A percentile compares a stretch with the other conserved stretches of the same genome.
Evolutionary conservation across 2,329 filamentous ascomycete genomes (phyloP).

Genomic region (Davidsoniella eucalypti): DNA sequence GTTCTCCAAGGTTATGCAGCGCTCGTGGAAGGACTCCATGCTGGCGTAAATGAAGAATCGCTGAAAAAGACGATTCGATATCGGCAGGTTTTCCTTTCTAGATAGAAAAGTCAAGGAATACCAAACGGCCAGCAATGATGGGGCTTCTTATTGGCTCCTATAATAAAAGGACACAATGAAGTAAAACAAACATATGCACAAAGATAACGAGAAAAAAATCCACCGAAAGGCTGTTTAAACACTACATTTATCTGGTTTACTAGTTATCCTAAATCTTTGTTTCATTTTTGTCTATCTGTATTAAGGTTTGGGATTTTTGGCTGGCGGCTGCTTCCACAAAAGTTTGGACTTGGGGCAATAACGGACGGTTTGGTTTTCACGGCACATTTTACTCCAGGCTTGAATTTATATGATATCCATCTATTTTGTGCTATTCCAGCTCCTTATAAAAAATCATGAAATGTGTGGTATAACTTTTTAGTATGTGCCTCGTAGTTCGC

Average conservation of each 20-base stretch:
- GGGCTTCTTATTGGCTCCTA: conserved; percentile 1
- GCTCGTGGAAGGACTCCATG: conserved; percentile 60
- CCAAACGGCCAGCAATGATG: neutral
- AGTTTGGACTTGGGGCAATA: neutral
- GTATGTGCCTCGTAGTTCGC: neutral
- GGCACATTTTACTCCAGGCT: neutral
- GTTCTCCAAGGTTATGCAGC: conserved; percentile 62
- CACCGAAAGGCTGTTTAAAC: neutral
- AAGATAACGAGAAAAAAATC: conserved; percentile 7
- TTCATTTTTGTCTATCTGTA: neutral
- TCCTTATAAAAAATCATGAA: neutral
- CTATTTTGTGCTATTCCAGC: neutral
- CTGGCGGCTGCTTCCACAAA: neutral
- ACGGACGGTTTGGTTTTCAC: too few species aligned
- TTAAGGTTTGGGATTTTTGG: neutral
- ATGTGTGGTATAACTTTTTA: neutral
- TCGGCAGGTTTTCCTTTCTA: too few species aligned
- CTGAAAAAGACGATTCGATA: too few species aligned
- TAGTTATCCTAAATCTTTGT: neutral
- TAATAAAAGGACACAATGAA: conserved; percentile 11
- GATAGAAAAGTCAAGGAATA: too few species aligned
- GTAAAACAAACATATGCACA: conserved; percentile 7
- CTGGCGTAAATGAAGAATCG: conserved; percentile 5
- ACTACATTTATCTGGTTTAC: neutral
- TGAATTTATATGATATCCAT: neutral